Conservation (phyloP, 495 filamentous ascomycete genomes). For the Geoglossum glabrum region DNA sequence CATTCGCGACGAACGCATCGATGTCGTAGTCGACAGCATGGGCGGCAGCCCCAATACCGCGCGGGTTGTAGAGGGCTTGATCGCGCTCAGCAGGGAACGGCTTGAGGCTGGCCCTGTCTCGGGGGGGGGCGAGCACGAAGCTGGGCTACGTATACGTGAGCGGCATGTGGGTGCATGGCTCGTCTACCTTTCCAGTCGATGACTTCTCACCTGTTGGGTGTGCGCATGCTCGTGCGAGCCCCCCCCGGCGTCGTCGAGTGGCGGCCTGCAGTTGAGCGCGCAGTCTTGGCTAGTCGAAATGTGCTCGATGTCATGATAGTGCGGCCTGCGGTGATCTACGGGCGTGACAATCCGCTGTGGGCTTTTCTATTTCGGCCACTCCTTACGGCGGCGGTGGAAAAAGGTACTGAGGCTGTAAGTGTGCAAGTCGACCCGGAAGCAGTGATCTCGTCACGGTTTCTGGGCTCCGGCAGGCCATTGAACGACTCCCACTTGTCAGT, state of each 20-base stretch:
- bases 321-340: conserved; percentile 21
- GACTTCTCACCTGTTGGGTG: conserved; percentile 16
- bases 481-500: conserved; percentile 16
- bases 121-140: conserved; percentile 13
- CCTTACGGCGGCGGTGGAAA: conserved; percentile 11
- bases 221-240: conserved; percentile 9
- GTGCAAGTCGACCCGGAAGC: conserved; percentile 12
- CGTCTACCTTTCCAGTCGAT: conserved; percentile 11
- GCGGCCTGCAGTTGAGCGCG: conserved; percentile 18
- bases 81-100: conserved; percentile 10
- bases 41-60: conserved; percentile 10
- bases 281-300: conserved; percentile 8
- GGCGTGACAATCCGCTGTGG: conserved; percentile 15
- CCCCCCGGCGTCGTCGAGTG: conserved; percentile 14
- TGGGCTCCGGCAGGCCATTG: conserved; percentile 18
- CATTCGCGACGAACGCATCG: conserved; percentile 15
- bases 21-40: conserved; percentile 19
- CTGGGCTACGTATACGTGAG: conserved; percentile 24
- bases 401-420: not conserved
- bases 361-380: conserved; percentile 12
- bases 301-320: conserved; percentile 21
- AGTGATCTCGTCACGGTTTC: conserved; percentile 14
- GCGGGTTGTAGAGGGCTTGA: conserved; percentile 11
- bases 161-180: conserved; percentile 25
- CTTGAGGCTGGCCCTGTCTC: conserved; percentile 6